Base-by-base conservation (phyloP, 2,329 filamentous ascomycete genomes). In the Aureobasidium namibiae region DNA sequence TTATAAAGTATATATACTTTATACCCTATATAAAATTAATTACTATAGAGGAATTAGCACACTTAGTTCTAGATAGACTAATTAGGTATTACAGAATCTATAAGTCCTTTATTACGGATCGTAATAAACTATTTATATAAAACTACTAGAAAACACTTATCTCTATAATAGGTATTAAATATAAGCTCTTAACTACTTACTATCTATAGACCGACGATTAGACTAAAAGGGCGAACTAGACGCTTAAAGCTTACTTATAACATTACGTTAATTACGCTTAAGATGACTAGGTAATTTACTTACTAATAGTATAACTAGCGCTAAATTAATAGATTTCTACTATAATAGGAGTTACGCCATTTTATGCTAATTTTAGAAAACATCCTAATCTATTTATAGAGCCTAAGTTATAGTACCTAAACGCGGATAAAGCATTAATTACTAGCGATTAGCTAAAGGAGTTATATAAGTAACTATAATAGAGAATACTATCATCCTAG, bases 221-320 rank as follows among this genome's bases (percentile, higher is more conserved):
- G 60, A 70, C 61, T 1, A 64, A 71, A 61, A 60, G 61, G n/a
- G 39, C 59, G 2, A 71, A 71, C 54, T 42, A 66, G 46, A 61
- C 60, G 7, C 59, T 69, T 16, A 61, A 69, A 50, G 18, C 41
- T 11, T 70, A 69, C 49, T 60, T 71, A 26, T 46, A 59, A 39
- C 45, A 56, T 21, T 70, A 65, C 48, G 16, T 60, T 23, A 63
- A 63, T 46, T 63, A 67, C 18, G 13, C 56, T 8, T 61, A 69
- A 49, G 50, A 63, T 10, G 62, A 68, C 36, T 69, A 61, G 65
- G 53, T 60, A 14, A 38, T 52, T 16, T 60, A 65, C 3, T 52
- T 70, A 34, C 61, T 59, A 26, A 54, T 66, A 23, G 64, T 58
- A 14, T 62, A 69, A 60, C 61, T 67, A n/a, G 62, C 60, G 26